Evolutionary conservation across 2,329 filamentous ascomycete species (phyloP).

Genomic region (Lachnellula subtilissima): DNA sequence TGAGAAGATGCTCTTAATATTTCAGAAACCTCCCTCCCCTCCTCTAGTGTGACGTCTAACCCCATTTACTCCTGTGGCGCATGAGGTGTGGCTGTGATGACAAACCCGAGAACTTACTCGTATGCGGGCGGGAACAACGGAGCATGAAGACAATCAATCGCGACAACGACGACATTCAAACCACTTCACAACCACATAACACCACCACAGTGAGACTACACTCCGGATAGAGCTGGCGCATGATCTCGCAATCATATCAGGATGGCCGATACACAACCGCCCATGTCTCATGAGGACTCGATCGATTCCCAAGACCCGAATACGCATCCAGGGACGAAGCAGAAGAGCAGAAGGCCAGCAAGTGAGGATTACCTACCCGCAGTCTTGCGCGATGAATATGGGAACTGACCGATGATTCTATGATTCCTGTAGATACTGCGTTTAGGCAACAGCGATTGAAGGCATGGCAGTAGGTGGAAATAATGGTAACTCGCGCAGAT

Average conservation of each 20-base stretch:
- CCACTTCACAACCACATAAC: conserved; percentile 4
- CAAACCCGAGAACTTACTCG: background rate
- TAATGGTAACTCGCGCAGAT: conserved; percentile 5
- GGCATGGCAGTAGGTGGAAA: conserved; percentile 81
- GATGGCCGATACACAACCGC: conserved; percentile 29
- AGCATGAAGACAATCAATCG: conserved; percentile 7
- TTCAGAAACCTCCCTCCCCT: background rate
- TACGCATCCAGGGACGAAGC: conserved; percentile 62
- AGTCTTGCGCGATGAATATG: conserved; percentile 11
- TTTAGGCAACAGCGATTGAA: conserved; percentile 96
- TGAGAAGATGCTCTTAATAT: too few species aligned
- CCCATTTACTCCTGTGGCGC: background rate
- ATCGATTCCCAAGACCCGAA: conserved; percentile 51
- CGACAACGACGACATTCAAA: conserved; percentile 10
- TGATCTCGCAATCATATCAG: conserved; percentile 22
- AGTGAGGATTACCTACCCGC: conserved; percentile 50
- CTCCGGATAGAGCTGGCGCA: conserved; percentile 20
- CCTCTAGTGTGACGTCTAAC: background rate
- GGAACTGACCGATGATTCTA: conserved; percentile 16
- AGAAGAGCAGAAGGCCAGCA: conserved; percentile 86
- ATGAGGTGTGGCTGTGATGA: conserved; percentile 1
- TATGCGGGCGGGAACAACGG: conserved; percentile 14
- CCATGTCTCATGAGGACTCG: conserved; percentile 39
- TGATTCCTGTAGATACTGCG: conserved; percentile 66
- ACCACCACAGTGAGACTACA: conserved; percentile 5